Evolutionary conservation across 2,329 filamentous ascomycete species (phyloP), one percentile per base, ranked within the genome.

Genomic region (Aureobasidium vineae): DNA sequence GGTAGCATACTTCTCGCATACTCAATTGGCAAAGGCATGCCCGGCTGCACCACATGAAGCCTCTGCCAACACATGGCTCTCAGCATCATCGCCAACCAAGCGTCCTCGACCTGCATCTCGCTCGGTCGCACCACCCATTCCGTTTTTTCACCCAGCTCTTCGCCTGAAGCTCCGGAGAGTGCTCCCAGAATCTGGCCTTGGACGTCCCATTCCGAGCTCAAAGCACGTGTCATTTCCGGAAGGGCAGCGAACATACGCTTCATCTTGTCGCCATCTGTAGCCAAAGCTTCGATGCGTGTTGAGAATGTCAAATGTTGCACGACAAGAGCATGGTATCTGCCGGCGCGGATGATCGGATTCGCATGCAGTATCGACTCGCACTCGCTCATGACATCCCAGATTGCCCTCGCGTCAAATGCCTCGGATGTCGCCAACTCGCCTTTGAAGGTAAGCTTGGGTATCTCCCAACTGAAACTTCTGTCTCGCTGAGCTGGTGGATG

Each of bases 31-130:
- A 65, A 31, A 19, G 52, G 21, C 11, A 47, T 65, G 4, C 63
- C 63, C 15, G 63, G 52, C 43, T 65, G 63, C 5, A 57, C 63
- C 5, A 65, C 33, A 33, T 65, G 63, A 13, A 65, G 41, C 40
- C 63, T 65, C 21, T 65, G 63, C 63, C 63, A 65, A 23, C 63
- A 65, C 63, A 65, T 65, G 15, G 63, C 63, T 23, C 63, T 16
- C 26, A 65, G 28, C 50, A 65, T 57, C 63, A 65, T 65, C 7
- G 63, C 52, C 31, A 65, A 49, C 63, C 63, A 65, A 40, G 63
- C 63, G 38, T 57, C 63, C n/a, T 65, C 50, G n/a, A 8, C 53
- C 21, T 56, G n/a, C 50, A 56, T 31, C 38, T 65, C 50, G 19
- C 23, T 56, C 3, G 63, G 63, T 40, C 63, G 49, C 19, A 19